Conservation (phyloP, 108 stramenopile genomes). For the Chaetoceros muelleri region DNA sequence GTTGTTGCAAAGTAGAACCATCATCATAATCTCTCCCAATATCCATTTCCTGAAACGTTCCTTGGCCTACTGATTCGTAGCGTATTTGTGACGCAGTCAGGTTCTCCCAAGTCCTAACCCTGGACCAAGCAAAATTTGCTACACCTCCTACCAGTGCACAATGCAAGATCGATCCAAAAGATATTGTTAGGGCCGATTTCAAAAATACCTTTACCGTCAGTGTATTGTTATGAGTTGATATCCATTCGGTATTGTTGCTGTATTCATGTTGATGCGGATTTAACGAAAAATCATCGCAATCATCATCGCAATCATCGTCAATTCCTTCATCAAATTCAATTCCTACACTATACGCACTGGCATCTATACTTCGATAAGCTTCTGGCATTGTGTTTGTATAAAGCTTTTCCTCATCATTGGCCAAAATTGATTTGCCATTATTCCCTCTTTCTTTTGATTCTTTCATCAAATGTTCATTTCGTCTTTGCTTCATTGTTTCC, state of each 20-base stretch:
- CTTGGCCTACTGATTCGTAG: background rate
- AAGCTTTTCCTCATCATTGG: constrained; percentile 12
- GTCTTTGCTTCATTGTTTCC: constrained; percentile 13
- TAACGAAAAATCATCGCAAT: constrained; percentile 23
- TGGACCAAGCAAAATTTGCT: constrained; percentile 71
- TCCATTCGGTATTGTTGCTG: background rate
- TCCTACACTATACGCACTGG: constrained; percentile 45
- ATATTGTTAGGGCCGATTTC: constrained; percentile 36
- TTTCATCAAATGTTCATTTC: background rate
- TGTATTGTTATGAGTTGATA: background rate
- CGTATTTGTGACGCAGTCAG: constrained; percentile 35
- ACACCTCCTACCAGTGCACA: constrained; percentile 75
- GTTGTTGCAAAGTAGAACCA: constrained; percentile 8
- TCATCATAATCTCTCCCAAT: constrained; percentile 19
- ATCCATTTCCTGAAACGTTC: constrained; percentile 58
- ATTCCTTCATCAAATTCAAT: constrained; percentile 47
- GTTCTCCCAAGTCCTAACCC: constrained; percentile 32
- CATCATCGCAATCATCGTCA: constrained; percentile 66
- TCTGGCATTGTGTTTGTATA: constrained; percentile 66
- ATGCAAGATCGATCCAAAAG: constrained; percentile 71
- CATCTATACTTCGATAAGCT: constrained; percentile 60
- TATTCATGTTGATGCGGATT: background rate
- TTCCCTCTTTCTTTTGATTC: background rate
- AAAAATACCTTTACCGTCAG: constrained; percentile 59
- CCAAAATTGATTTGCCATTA: background rate